Base-by-base conservation (phyloP, 257 asterid species). In the Fraxinus pennsylvanica region DNA sequence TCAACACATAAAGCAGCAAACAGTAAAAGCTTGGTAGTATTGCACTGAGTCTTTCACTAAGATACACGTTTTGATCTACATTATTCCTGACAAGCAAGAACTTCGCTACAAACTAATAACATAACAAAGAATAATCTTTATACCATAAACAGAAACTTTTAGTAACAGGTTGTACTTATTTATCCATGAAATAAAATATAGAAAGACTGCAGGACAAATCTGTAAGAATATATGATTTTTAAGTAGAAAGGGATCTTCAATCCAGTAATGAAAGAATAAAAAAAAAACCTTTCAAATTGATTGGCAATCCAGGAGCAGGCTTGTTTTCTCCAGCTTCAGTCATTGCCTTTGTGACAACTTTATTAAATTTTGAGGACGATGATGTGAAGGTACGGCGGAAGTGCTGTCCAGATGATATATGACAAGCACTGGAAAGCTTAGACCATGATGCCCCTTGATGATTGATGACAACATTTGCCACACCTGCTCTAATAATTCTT, bases 241-340 rank as follows among this genome's bases (percentile, higher is more conserved):
- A 43, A 75, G 13, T 69, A 69, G 39, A 76, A 13, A 68, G 54
- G 71, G 70, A 4, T 66, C 35, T 32, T 32, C 35, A 32, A 32
- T 68, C 36, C 4, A 65, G 27, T 43, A n/a, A 35, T 21, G 76
- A 39, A 75, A 5, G 57, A 30, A 30, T 30, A 30, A 66, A 35
- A 69, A 35, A 65, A 76, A 59, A 67, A 92, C 97, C 96, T 92
- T 80, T 92, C 84, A 92, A 86, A 81, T 90, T 73, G 76, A 93
- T 86, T 0, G 91, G 81, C 75, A 92, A 78, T 29, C 94, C 96
- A 21, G 94, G 73, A 68, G 86, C 76, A 77, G 91, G 79, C 78
- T 86, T 86, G 83, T 39, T 83, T 76, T 85, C 96, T 73, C 81
- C 88, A 74, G 87, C 73, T 74, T 83, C 88, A 65, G 96, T 86